These are phyloP conservation scores for Chlorella sp. DNA, from an alignment of 139 green algal genomes.

Conservation along the genomic window DNA sequence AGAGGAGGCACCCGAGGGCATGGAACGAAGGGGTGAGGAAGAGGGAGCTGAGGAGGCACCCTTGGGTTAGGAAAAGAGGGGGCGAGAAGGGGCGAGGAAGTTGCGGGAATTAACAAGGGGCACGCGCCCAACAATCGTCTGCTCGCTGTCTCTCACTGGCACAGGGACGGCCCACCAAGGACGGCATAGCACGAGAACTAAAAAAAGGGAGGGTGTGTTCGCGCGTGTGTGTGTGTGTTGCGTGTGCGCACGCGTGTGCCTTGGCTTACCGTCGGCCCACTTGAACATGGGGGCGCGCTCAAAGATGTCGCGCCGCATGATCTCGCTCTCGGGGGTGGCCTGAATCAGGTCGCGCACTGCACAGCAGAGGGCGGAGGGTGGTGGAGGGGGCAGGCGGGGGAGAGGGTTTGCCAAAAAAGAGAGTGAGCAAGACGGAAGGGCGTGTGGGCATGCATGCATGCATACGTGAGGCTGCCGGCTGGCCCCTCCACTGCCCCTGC, in stretches of 20 bases:
- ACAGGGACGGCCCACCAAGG: no score
- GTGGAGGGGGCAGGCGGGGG: not conserved
- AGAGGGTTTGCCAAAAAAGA: not conserved
- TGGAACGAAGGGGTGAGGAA: not conserved
- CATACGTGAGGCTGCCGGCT: no score
- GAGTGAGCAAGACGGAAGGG: not conserved
- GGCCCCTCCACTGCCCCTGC: no score
- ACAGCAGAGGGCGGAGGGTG: not conserved
- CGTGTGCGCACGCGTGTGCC: no score
- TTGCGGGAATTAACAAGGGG: no score
- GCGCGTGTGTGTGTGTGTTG: not conserved
- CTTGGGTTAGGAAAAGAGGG: not conserved
- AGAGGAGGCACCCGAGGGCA: not conserved
- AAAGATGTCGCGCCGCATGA: slow-evolving; percentile 96
- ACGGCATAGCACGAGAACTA: no score
- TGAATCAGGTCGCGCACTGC: slow-evolving; percentile 49
- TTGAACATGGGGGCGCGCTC: slow-evolving; percentile 74
- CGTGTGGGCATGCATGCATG: not conserved
- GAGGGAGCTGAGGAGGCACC: not conserved
- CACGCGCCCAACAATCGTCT: no score
- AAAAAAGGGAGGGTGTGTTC: no score
- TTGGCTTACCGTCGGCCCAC: slow-evolving; percentile 69
- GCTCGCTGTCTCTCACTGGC: no score
- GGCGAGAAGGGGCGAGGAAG: no score
- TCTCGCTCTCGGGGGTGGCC: slow-evolving; percentile 91